Evolutionary conservation across 2,329 filamentous ascomycete genomes (phyloP).

Genomic region (Alternaria solani): DNA sequence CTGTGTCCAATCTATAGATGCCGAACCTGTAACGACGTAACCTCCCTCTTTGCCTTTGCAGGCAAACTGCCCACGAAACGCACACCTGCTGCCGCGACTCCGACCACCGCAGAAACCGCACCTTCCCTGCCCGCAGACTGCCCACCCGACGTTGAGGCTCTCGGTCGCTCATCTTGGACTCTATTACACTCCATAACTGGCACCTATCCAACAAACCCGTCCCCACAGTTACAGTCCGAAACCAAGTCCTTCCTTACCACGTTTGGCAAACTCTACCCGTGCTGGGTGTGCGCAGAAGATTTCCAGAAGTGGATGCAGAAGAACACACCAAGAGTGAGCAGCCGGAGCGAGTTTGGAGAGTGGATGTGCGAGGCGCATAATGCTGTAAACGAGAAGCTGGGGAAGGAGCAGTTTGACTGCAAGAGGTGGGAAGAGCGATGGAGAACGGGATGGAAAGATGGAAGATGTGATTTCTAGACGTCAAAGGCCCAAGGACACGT

Average conservation of each 20-base stretch:
- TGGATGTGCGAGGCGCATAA: conserved; percentile 91
- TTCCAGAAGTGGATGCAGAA: conserved; percentile 82
- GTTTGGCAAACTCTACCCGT: conserved; percentile 90
- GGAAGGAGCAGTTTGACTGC: conserved; percentile 92
- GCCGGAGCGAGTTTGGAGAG: conserved; percentile 73
- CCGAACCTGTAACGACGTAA: conserved; percentile 71
- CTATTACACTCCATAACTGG: conserved; percentile 92
- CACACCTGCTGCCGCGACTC: conserved; percentile 30
- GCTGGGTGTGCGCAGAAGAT: conserved; percentile 93
- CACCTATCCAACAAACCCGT: conserved; percentile 77
- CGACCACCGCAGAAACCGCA: conserved; percentile 39
- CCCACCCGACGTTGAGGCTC: conserved; percentile 85
- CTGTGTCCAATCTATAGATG: conserved; percentile 60
- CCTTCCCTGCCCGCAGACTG: conserved; percentile 69
- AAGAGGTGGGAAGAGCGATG: conserved; percentile 90
- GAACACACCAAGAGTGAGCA: conserved; percentile 69
- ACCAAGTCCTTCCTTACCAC: conserved; percentile 79
- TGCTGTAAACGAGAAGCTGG: conserved; percentile 86
- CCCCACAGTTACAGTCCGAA: conserved; percentile 74
- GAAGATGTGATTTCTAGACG: conserved; percentile 64
- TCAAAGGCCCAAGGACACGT: background rate
- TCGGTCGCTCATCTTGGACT: conserved; percentile 92
- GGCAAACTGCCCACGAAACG: conserved; percentile 43
- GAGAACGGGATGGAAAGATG: conserved; percentile 85
- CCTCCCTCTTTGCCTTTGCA: conserved; percentile 67